Evolutionary conservation across 2,329 filamentous ascomycete genomes (phyloP).

Genomic region (Colletotrichum zoysiae): DNA sequence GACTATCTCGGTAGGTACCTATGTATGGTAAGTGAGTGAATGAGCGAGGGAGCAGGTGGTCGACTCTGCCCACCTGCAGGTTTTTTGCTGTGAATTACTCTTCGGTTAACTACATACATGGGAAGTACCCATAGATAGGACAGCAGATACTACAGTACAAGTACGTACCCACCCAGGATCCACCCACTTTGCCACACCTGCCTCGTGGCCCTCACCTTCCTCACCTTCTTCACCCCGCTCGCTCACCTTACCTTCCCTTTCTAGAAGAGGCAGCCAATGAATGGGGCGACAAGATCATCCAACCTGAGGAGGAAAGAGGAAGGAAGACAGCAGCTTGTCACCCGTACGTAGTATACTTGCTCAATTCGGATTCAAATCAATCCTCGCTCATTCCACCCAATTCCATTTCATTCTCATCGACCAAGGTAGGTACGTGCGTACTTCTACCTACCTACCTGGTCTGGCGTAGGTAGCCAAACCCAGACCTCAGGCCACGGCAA

Average conservation of each 20-base stretch:
- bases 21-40: background rate
- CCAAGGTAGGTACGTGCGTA: too few relatives aligned
- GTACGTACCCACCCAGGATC: background rate
- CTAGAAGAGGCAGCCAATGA: slow-evolving; percentile 17
- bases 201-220: background rate
- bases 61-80: slow-evolving; percentile 1
- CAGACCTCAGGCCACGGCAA: background rate
- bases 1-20: too few relatives aligned
- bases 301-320: slow-evolving; percentile 9
- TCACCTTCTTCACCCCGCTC: background rate
- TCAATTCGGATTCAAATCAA: too few relatives aligned
- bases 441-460: too few relatives aligned
- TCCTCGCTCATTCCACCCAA: background rate
- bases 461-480: background rate
- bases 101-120: background rate
- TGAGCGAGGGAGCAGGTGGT: background rate
- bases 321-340: background rate
- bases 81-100: background rate
- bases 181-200: slow-evolving; percentile 8
- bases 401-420: background rate
- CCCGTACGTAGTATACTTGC: background rate
- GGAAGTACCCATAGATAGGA: too few relatives aligned
- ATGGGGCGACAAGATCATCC: background rate
- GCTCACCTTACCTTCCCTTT: slow-evolving; percentile 9
- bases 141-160: too few relatives aligned